Base-by-base conservation (phyloP, 2,329 filamentous ascomycete species). In the Claviceps fusiformis region DNA sequence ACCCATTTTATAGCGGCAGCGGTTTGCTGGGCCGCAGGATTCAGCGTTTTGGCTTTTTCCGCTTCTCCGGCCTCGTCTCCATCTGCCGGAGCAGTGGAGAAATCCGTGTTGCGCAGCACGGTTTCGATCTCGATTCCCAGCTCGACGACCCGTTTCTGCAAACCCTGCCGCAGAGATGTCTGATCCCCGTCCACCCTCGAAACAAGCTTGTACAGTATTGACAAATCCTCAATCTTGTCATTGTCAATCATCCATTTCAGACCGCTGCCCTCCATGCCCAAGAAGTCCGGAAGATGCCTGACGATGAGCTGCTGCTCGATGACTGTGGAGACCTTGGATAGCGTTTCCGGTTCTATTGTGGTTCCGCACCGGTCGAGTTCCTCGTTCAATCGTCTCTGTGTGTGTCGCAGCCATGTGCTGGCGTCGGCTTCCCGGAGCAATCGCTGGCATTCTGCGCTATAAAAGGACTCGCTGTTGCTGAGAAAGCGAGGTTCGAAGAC, bases 1-100 rank as follows among this genome's bases (percentile, higher is more conserved):
- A 97, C 92, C 93, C 93, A 98, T 63, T 87, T 89, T 62, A 97
- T 86, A 0, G 93, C 93, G 1, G 90, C 87, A 0, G 82, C 80
- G 0, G 93, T 97, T 65, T 91, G 86, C 66, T 89, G 86, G 33
- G 89, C 91, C 8, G 84, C 73, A 1, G 80, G 66, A 43, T 69
- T 70, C 50, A 71, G 53, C 8, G 63, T 39, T 60, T 67, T 71
- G 45, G 62, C 43, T 60, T 68, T 71, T 24, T 71, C 68, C 17
- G 66, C 68, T 13, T 69, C 68, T 15, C 76, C 75, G 2, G 70
- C 77, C 8, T 78, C 77, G 13, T 79, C 73, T 3, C 75, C 73
- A 46, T 72, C 59, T 55, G 68, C 67, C 45, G 65, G 68, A 33
- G 67, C 68, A 58, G 68, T 61, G 41, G 77, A 75, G 62, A 80